These are phyloP conservation scores for Phytophthora quininea DNA, from an alignment of 352 stramenopile genomes.

Conservation along the genomic window DNA sequence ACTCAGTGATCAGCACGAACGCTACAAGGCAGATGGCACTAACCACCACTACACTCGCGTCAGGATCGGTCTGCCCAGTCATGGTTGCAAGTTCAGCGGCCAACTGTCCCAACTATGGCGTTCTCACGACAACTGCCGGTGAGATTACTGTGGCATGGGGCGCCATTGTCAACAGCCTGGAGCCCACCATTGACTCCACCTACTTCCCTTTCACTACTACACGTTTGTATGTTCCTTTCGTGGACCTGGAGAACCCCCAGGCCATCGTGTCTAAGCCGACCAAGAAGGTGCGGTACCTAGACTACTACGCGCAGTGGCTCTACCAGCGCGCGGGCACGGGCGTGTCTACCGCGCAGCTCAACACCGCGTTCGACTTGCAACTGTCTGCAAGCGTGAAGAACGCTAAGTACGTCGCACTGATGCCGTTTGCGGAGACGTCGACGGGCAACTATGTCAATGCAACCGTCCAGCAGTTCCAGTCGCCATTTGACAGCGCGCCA, in stretches of 20 bases:
- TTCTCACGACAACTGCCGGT: slow-evolving; percentile 6
- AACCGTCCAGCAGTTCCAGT: slow-evolving; percentile 3
- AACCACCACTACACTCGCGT: slow-evolving; percentile 1
- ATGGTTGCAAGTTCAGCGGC: slow-evolving; percentile 4
- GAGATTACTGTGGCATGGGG: slow-evolving; percentile 6
- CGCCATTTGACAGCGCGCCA: slow-evolving; percentile 4
- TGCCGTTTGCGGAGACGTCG: slow-evolving; percentile 12
- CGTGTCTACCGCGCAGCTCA: neutral
- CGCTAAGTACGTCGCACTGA: slow-evolving; percentile 11
- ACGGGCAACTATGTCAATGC: neutral
- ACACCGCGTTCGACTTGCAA: slow-evolving; percentile 13
- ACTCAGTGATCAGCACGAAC: neutral
- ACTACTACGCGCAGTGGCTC: slow-evolving; percentile 15
- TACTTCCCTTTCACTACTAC: slow-evolving; percentile 17
- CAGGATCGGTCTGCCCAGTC: slow-evolving; percentile 1
- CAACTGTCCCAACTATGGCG: neutral
- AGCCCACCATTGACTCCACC: slow-evolving; percentile 13
- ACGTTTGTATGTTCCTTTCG: slow-evolving; percentile 17
- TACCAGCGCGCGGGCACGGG: slow-evolving; percentile 15
- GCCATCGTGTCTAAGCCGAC: slow-evolving; percentile 14
- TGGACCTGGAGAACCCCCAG: slow-evolving; percentile 15
- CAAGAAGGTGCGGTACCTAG: slow-evolving; percentile 16
- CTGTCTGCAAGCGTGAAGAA: slow-evolving; percentile 14
- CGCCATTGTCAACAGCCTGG: slow-evolving; percentile 8
- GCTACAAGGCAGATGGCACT: neutral